These are phyloP conservation scores for Coniochaeta ligniaria DNA, from an alignment of 2,329 filamentous ascomycete genomes.

Conservation along the genomic window DNA sequence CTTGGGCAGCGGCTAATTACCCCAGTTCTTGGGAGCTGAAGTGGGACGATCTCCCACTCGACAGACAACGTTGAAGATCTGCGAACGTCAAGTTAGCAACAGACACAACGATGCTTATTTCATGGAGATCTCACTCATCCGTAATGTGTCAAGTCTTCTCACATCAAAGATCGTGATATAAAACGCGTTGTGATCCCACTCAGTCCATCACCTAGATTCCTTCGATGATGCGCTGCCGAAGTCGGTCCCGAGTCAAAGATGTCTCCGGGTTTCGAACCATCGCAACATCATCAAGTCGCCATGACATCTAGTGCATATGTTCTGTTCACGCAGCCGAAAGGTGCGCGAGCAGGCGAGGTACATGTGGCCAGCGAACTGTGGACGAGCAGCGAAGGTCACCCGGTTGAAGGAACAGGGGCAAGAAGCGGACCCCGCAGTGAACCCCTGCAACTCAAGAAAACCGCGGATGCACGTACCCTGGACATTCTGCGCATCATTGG, in stretches of 20 bases:
- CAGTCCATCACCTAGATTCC: neutral
- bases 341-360: neutral
- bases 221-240: neutral
- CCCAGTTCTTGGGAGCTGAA: slow-evolving; percentile 1
- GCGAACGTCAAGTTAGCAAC: neutral
- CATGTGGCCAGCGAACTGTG: neutral
- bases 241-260: neutral
- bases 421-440: neutral
- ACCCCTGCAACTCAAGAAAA: neutral
- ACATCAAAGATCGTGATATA: too few species aligned
- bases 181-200: neutral
- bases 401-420: neutral
- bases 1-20: slow-evolving; percentile 14
- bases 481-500: slow-evolving; percentile 16
- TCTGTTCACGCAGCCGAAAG: neutral
- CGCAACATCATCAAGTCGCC: too few species aligned
- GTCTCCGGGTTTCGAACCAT: neutral
- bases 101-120: too few species aligned
- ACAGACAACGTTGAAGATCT: neutral
- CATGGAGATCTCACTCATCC: too few species aligned
- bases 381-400: neutral
- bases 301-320: too few species aligned
- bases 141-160: too few species aligned
- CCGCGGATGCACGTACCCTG: slow-evolving; percentile 7
- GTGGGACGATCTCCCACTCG: neutral